Conservation (phyloP, 441 rosid genomes). For the Corymbia citriodora region DNA sequence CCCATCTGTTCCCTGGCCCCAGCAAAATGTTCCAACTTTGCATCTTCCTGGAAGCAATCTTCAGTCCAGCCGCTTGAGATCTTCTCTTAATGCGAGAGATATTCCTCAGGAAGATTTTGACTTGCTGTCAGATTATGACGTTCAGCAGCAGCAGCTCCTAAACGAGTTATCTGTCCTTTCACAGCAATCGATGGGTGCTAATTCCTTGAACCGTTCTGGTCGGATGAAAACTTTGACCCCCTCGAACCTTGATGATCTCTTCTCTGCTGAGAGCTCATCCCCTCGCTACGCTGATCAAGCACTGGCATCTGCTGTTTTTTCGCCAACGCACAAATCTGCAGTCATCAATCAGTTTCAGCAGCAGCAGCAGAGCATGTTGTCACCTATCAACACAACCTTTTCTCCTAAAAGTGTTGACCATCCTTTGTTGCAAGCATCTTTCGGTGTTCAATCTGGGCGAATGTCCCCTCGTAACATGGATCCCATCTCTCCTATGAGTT, state of each 20-base stretch:
- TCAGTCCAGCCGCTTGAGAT: constrained; percentile 61
- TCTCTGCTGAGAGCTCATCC: constrained; percentile 62
- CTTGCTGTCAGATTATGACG: constrained; percentile 47
- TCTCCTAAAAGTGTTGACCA: constrained; percentile 51
- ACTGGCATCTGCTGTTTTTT: constrained; percentile 46
- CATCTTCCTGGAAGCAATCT: constrained; percentile 62
- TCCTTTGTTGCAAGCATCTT: constrained; percentile 44
- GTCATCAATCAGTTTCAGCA: constrained; percentile 65
- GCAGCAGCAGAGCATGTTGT: constrained; percentile 58
- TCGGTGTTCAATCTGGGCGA: constrained; percentile 48
- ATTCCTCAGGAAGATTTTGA: constrained; percentile 47
- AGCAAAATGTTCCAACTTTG: constrained; percentile 62
- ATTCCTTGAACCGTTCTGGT: constrained; percentile 54
- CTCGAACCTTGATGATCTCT: constrained; percentile 68
- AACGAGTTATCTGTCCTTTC: constrained; percentile 38
- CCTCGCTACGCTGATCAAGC: constrained; percentile 53
- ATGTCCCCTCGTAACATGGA: constrained; percentile 68
- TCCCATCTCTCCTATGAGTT: constrained; percentile 61
- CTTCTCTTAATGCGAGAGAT: constrained; percentile 60
- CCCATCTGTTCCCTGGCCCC: constrained; percentile 59
- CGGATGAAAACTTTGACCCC: constrained; percentile 52
- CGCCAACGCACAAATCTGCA: constrained; percentile 60
- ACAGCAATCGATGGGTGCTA: constrained; percentile 33
- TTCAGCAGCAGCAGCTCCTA: constrained; percentile 47
- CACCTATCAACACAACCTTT: constrained; percentile 60